Evolutionary conservation across 176 grass and related monocot genomes (phyloP).

Genomic region (Pontederia crassipes): DNA sequence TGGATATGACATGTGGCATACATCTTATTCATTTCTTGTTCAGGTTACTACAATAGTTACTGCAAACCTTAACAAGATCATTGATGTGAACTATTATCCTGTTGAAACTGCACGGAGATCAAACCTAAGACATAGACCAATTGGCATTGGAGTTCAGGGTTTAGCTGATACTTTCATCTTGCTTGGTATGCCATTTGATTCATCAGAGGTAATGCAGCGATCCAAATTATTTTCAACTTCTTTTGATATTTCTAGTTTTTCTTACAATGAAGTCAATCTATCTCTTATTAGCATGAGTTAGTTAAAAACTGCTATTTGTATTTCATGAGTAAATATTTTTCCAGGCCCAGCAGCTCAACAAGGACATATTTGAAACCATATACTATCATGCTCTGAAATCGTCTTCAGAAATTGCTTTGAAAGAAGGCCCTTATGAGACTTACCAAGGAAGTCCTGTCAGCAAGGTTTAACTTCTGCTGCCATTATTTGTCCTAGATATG

Average conservation of each 20-base stretch:
- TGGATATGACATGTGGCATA: too few relatives aligned
- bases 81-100: slow-evolving; percentile 84
- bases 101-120: slow-evolving; percentile 82
- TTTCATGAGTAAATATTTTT: slow-evolving; percentile 2
- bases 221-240: too few relatives aligned
- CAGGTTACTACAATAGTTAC: slow-evolving; percentile 75
- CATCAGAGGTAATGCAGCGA: slow-evolving; percentile 40
- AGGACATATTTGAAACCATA: slow-evolving; percentile 88
- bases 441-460: slow-evolving; percentile 79
- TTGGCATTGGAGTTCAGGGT: slow-evolving; percentile 91
- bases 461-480: slow-evolving; percentile 38
- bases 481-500: not conserved
- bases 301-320: too few relatives aligned
- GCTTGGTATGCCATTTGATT: slow-evolving; percentile 98
- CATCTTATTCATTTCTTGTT: not conserved
- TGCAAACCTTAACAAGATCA: slow-evolving; percentile 88
- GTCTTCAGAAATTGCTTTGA: slow-evolving; percentile 68
- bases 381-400: slow-evolving; percentile 80
- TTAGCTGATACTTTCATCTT: slow-evolving; percentile 94
- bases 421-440: slow-evolving; percentile 87
- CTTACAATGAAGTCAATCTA: too few relatives aligned
- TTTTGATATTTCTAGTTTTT: slow-evolving; percentile 3
- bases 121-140: slow-evolving; percentile 74
- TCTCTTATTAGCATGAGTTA: too few relatives aligned
- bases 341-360: slow-evolving; percentile 89